phyloP scores from a whole-genome alignment of 2,329 filamentous ascomycete species.

The Ophiostoma sp. region DNA sequence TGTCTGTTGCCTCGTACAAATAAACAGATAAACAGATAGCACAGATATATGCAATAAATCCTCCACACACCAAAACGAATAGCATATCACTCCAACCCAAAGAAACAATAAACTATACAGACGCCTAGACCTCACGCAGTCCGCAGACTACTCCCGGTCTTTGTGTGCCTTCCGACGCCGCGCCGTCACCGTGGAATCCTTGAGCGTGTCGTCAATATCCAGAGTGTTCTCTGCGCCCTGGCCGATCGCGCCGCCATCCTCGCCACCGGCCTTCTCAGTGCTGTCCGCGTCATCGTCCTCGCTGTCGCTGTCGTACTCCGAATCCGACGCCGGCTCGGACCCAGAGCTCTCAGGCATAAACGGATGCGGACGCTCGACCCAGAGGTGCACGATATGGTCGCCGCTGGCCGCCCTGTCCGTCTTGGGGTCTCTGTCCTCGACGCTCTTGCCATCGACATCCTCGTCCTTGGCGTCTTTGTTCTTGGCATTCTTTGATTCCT shows the following conservation, averaged over 20 bases:
- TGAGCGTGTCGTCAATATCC: conserved; percentile 15
- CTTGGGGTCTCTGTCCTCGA: not conserved
- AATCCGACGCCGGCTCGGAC: not conserved
- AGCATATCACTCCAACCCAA: no score
- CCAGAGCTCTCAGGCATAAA: not conserved
- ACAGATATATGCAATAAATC: no score
- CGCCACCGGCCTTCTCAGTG: no score
- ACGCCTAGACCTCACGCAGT: no score
- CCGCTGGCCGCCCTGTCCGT: not conserved
- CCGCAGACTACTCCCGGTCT: not conserved
- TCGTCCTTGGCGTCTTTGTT: not conserved
- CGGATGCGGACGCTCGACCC: conserved; percentile 15
- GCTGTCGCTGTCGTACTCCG: not conserved
- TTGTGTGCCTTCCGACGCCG: not conserved
- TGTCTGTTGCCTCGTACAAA: no score
- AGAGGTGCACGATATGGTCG: conserved; percentile 11
- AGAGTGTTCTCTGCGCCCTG: conserved; percentile 8
- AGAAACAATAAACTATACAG: no score
- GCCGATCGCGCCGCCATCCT: not conserved
- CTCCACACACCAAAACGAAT: no score
- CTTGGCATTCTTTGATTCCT: not conserved
- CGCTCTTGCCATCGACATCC: not conserved
- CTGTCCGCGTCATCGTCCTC: not conserved
- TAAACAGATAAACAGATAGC: no score
- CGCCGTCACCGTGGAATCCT: conserved; percentile 3